Evolutionary conservation across 2,329 filamentous ascomycete genomes (phyloP), one percentile per base, ranked within the genome.

Genomic region (Aspergillus sp.): DNA sequence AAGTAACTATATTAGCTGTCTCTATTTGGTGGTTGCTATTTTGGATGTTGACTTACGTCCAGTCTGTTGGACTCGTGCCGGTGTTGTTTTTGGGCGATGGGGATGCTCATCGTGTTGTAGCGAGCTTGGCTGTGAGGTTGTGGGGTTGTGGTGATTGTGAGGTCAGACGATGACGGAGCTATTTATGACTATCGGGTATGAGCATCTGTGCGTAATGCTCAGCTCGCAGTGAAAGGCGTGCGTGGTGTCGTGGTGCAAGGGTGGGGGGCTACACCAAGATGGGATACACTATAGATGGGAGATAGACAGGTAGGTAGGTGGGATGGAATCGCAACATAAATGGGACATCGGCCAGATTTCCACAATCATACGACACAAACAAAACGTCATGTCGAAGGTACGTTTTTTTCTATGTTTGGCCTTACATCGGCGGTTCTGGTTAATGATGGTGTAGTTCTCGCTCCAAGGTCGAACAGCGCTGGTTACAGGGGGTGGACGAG

Each of bases 21-120:
- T n/a, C n/a, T n/a, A n/a, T n/a, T n/a, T n/a, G n/a, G n/a, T n/a
- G n/a, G n/a, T n/a, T n/a, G n/a, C n/a, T n/a, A n/a, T n/a, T 15
- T 30, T 12, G 3, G n/a, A 2, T 32, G 22, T 20, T n/a, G 18
- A 50, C 39, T 70, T 11, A 78, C 74, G 3, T 83, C 71, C 0
- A 83, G 70, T 4, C 77, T 76, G 22, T 78, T 74, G 3, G 74
- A 72, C 60, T 83, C 81, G 13, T 30, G 78, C 77, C 18, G 82
- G 68, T 26, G 52, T 7, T 64, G 50, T 53, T 66, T 61, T 42
- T 68, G 48, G 48, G 68, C 66, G 43, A 82, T 74, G 63, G 82
- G 81, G 34, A 84, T 81, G 2, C 81, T 80, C 2, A 65, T 60
- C 65, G 67, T 69, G 1, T 5, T 48, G 22, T n/a, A 8, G 8